phyloP scores from a whole-genome alignment of 352 stramenopile genomes.

The Phytophthora palmivora region DNA sequence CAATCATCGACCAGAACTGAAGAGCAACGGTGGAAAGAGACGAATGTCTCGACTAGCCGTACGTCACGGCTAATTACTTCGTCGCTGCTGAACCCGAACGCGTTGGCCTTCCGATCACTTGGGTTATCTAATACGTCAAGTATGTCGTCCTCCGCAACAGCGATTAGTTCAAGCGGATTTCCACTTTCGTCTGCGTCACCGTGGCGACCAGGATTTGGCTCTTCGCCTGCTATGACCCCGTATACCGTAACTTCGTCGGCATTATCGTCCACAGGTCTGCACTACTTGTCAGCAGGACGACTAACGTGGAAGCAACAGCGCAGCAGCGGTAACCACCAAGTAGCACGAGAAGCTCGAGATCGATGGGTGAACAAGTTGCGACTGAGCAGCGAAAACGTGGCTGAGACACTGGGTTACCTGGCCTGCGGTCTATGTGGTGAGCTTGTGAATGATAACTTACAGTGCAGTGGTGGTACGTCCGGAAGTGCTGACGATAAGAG shows the following conservation, averaged over 20 bases:
- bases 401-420: constrained; percentile 59
- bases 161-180: constrained; percentile 13
- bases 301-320: constrained; percentile 56
- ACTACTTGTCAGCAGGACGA: constrained; percentile 35
- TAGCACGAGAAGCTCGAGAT: constrained; percentile 39
- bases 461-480: constrained; percentile 49
- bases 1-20: constrained; percentile 7
- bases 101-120: constrained; percentile 27
- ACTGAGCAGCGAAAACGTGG: constrained; percentile 48
- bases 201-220: constrained; percentile 29
- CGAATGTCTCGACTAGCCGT: constrained; percentile 19
- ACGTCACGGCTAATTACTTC: constrained; percentile 22
- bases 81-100: constrained; percentile 31
- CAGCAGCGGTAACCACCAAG: constrained; percentile 22
- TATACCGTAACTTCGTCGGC: constrained; percentile 19
- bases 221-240: constrained; percentile 13
- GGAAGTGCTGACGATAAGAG: constrained; percentile 22
- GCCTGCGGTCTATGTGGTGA: constrained; percentile 80
- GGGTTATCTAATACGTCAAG: constrained; percentile 16
- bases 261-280: constrained; percentile 20
- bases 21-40: constrained; percentile 26
- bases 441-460: constrained; percentile 75
- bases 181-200: constrained; percentile 28
- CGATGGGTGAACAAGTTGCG: constrained; percentile 55
- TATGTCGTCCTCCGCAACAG: constrained; percentile 3